Evolutionary conservation across 495 filamentous ascomycete species (phyloP).

Genomic region (Aspergillus avenaceus): DNA sequence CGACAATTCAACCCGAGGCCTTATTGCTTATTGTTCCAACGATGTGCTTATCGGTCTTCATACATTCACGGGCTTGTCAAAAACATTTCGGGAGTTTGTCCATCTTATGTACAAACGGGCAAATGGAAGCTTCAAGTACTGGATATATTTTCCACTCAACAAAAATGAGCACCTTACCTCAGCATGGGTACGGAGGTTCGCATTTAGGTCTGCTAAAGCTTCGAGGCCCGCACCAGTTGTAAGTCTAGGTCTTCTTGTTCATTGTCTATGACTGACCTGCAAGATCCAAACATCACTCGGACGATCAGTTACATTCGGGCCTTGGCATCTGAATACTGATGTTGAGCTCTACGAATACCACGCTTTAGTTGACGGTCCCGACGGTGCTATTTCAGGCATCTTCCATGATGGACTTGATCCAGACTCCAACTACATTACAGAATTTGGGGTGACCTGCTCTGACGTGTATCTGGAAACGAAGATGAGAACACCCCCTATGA

Average conservation of each 20-base stretch:
- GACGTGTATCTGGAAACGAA: background rate
- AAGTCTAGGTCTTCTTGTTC: background rate
- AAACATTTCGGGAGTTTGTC: background rate
- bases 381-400: slow-evolving; percentile 5
- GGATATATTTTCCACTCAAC: background rate
- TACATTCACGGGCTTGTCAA: background rate
- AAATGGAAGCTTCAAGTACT: background rate
- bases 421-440: background rate
- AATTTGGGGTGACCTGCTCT: slow-evolving; percentile 2
- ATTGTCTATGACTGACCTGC: background rate
- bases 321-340: background rate
- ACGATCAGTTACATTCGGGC: background rate
- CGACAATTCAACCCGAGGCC: background rate
- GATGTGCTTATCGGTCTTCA: background rate
- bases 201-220: background rate
- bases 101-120: background rate
- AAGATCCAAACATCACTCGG: slow-evolving; percentile 3
- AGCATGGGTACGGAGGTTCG: background rate
- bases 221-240: background rate
- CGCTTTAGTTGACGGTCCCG: background rate
- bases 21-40: background rate
- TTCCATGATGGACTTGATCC: slow-evolving; percentile 3
- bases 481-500: background rate
- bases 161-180: background rate
- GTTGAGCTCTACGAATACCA: background rate